Evolutionary conservation across 148 eudicot species (phyloP).

Genomic region (Polygonum aviculare): DNA sequence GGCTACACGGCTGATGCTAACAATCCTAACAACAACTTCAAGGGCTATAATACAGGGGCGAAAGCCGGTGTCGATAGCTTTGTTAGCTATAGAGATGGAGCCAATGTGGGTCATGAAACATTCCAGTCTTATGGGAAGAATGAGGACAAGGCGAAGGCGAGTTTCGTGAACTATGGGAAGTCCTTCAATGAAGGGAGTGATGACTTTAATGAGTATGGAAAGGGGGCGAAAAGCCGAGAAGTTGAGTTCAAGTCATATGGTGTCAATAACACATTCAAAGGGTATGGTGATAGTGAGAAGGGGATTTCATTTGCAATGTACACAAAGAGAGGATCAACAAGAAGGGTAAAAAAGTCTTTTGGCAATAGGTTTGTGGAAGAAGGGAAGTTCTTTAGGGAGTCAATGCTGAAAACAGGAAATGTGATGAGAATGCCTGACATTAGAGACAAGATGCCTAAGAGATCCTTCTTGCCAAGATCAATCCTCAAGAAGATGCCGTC

Average conservation of each 20-base stretch:
- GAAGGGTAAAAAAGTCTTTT: conserved; percentile 17
- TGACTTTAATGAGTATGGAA: conserved; percentile 59
- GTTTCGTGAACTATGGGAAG: conserved; percentile 64
- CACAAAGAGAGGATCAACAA: conserved; percentile 17
- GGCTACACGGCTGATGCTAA: conserved; percentile 44
- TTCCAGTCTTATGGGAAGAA: conserved; percentile 48
- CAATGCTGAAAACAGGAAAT: conserved; percentile 48
- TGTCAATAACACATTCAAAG: conserved; percentile 68
- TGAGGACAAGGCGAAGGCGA: conserved; percentile 41
- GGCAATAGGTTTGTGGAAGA: conserved; percentile 44
- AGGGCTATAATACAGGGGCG: conserved; percentile 42
- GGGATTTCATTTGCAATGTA: conserved; percentile 57
- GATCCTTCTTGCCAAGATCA: conserved; percentile 74
- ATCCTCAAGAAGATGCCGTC: conserved; percentile 60
- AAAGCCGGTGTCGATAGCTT: conserved; percentile 52
- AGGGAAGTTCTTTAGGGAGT: conserved; percentile 78
- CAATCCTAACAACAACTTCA: conserved; percentile 64
- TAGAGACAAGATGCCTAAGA: conserved; percentile 62
- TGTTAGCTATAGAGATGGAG: conserved; percentile 46
- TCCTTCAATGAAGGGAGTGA: conserved; percentile 63
- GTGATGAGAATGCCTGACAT: conserved; percentile 75
- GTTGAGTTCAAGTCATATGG: conserved; percentile 54
- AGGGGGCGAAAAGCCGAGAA: conserved; percentile 31
- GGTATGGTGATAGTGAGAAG: conserved; percentile 40
- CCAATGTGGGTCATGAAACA: conserved; percentile 63